Evolutionary conservation across 441 rosid genomes (phyloP), one percentile per base, ranked within the genome.

Genomic region (Lepidium campestre): DNA sequence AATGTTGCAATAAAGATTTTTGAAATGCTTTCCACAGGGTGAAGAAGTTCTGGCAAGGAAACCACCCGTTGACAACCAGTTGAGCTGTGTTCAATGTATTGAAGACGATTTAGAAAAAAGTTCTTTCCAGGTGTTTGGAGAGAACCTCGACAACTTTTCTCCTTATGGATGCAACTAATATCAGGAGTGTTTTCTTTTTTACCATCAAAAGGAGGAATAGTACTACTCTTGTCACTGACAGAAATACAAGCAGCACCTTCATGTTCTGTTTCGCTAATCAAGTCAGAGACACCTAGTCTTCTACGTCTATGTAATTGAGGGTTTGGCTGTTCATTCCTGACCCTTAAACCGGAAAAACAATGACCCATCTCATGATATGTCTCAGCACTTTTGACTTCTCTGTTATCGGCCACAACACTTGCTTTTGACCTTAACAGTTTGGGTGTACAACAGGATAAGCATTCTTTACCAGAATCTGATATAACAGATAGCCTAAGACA

Each of bases 1-100:
- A 93, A 93, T 32, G 98, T 90, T 5, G 98, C 97, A 78, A 87
- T 74, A 74, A 93, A 90, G 31, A 93, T 83, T 56, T 73, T 76
- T 10, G 72, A 72, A 73, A 93, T 84, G 78, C 70, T 86, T 46
- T 83, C 82, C 58, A 87, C 75, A 49, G 96, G 97, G 74, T 81
- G 53, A 54, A 93, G 82, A 81, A 93, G 96, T 73, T 88, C 97
- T 25, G 81, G 83, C 75, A 93, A 79, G 44, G 97, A 88, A 75
- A 89, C 75, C 64, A 67, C 77, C 53, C 81, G 72, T 57, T 77
- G 71, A 71, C 56, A 57, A 67, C 68, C 66, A 9, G 53, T 46
- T 63, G 86, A 76, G 53, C 40, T 71, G 34, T 66, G 64, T 55
- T 84, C 84, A 75, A 75, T 73, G 64, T 61, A 76, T 12, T 83